phyloP scores from a whole-genome alignment of 2,329 filamentous ascomycete species.

The Dothistroma septosporum region DNA sequence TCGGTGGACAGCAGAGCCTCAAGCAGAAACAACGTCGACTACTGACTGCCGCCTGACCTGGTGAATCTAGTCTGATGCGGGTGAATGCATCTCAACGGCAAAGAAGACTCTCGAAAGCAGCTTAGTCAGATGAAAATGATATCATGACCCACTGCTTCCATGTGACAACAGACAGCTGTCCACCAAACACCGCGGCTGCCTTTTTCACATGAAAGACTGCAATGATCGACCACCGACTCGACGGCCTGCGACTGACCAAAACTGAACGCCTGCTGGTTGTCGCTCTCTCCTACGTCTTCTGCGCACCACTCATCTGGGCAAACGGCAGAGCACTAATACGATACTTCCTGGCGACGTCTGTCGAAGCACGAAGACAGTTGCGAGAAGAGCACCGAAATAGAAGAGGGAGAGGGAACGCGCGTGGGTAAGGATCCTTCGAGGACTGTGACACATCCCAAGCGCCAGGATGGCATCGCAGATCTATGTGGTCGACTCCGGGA shows the following conservation, averaged over 20 bases:
- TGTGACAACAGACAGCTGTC: not conserved
- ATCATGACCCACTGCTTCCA: not conserved
- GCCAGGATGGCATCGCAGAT: conserved; percentile 69
- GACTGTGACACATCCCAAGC: not conserved
- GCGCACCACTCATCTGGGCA: conserved; percentile 29
- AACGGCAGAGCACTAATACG: conserved; percentile 24
- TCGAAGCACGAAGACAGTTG: conserved; percentile 20
- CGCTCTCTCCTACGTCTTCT: conserved; percentile 33
- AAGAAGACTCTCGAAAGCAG: conserved; percentile 3
- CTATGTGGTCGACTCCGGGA: conserved; percentile 75
- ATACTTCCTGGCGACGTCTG: conserved; percentile 20
- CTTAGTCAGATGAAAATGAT: not conserved
- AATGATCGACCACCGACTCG: conserved; percentile 22
- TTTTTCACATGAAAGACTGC: not conserved
- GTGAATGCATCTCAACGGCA: not conserved
- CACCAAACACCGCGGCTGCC: not conserved
- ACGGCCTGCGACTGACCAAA: conserved; percentile 32
- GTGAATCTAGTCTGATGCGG: not conserved
- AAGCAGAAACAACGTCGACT: not conserved
- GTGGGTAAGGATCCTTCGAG: not conserved
- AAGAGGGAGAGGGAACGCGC: conserved; percentile 4
- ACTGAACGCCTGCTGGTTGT: conserved; percentile 35
- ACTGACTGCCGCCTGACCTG: not conserved
- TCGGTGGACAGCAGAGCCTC: not conserved
- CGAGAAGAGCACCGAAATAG: conserved; percentile 18